Evolutionary conservation across 208 protist species (phyloP).

Genomic region (Eutreptiella sp.): DNA sequence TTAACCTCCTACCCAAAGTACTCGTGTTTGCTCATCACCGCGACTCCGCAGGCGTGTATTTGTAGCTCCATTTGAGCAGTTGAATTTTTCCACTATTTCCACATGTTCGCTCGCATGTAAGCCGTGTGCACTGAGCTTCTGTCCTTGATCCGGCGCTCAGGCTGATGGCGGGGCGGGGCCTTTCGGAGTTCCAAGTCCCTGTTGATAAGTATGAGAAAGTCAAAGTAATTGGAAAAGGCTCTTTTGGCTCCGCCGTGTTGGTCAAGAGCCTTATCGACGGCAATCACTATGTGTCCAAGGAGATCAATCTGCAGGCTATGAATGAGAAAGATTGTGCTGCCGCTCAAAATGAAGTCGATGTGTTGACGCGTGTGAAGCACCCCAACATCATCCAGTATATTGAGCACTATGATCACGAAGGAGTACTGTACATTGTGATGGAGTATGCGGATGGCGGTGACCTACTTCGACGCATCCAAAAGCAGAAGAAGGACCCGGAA

Average conservation of each 20-base stretch:
- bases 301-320: conserved; percentile 74
- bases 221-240: conserved; percentile 78
- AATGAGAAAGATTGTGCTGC: conserved; percentile 55
- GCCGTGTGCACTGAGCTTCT: too few relatives aligned
- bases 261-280: conserved; percentile 73
- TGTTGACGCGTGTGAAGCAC: conserved; percentile 71
- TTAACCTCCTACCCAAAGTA: too few relatives aligned
- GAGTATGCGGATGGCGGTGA: conserved; percentile 82
- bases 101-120: too few relatives aligned
- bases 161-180: too few relatives aligned
- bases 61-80: too few relatives aligned
- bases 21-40: too few relatives aligned
- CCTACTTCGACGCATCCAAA: conserved; percentile 32
- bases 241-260: conserved; percentile 79
- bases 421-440: conserved; percentile 84
- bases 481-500: conserved; percentile 6
- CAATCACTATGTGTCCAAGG: conserved; percentile 82
- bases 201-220: conserved; percentile 66
- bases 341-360: conserved; percentile 18
- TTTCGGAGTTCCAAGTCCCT: too few relatives aligned
- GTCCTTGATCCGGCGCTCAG: too few relatives aligned
- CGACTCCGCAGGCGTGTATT: too few relatives aligned
- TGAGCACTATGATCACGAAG: conserved; percentile 77
- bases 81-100: too few relatives aligned
- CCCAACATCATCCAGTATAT: conserved; percentile 84